phyloP scores from a whole-genome alignment of 805 yeast genomes.

The Pichia cephalocereana region DNA sequence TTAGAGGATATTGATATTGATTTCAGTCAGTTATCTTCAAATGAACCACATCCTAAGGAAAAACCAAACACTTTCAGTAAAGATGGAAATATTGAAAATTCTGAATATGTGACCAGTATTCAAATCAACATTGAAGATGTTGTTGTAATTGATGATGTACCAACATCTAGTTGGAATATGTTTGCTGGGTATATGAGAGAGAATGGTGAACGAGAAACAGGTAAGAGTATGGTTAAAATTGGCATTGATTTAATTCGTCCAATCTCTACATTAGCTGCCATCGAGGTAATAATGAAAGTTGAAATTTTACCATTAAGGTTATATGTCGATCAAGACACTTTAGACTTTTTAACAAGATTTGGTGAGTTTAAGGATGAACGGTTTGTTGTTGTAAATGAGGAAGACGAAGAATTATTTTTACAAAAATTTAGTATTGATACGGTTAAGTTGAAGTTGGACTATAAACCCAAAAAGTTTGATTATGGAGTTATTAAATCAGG shows the following conservation, averaged over 20 bases:
- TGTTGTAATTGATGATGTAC: constrained; percentile 65
- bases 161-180: constrained; percentile 87
- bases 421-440: constrained; percentile 58
- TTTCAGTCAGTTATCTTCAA: constrained; percentile 35
- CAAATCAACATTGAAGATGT: constrained; percentile 44
- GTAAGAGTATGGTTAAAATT: constrained; percentile 52
- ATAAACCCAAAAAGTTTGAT: constrained; percentile 85
- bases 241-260: constrained; percentile 57
- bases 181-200: constrained; percentile 62
- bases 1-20: constrained; percentile 42
- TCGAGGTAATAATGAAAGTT: constrained; percentile 52
- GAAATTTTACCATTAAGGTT: constrained; percentile 65
- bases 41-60: constrained; percentile 25
- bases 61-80: constrained; percentile 19
- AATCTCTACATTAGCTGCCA: constrained; percentile 48
- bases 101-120: constrained; percentile 41
- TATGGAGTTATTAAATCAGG: constrained; percentile 82
- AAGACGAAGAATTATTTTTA: constrained; percentile 60
- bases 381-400: constrained; percentile 41
- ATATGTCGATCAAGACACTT: constrained; percentile 88
- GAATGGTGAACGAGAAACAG: constrained; percentile 62
- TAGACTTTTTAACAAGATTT: constrained; percentile 74
- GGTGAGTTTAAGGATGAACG: constrained; percentile 69
- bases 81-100: constrained; percentile 23
- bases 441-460: constrained; percentile 64